Evolutionary conservation across 106 monocot genomes (phyloP).

Genomic region (Dendrobium catenatum): DNA sequence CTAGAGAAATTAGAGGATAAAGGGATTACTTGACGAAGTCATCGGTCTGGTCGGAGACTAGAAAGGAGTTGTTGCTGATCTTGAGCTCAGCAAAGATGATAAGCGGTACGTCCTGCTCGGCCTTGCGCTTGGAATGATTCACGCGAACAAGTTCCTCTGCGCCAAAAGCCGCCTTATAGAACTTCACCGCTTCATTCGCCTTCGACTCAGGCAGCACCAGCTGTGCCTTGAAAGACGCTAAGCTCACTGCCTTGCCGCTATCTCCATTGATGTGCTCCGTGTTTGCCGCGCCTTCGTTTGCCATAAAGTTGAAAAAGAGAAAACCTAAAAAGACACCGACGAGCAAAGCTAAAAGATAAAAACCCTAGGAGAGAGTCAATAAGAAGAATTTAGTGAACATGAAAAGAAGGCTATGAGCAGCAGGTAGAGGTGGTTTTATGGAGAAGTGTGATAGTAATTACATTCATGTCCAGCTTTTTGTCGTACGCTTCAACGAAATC

Average conservation of each 20-base stretch:
- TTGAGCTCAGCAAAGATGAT: constrained; percentile 39
- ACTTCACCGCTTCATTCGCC: constrained; percentile 47
- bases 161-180: constrained; percentile 27
- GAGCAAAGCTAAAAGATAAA: neutral
- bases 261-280: constrained; percentile 18
- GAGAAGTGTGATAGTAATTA: neutral
- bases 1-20: neutral
- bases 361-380: constrained; percentile 3
- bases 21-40: constrained; percentile 11
- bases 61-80: constrained; percentile 29
- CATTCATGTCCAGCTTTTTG: neutral
- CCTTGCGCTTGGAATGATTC: constrained; percentile 42
- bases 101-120: constrained; percentile 35
- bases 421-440: neutral
- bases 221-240: constrained; percentile 27
- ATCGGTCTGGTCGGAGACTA: constrained; percentile 40
- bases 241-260: constrained; percentile 6
- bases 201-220: constrained; percentile 32
- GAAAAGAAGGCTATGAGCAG: too few species aligned
- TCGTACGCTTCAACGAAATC: neutral
- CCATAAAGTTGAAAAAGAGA: neutral
- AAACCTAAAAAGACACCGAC: neutral
- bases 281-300: neutral
- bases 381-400: too few species aligned
- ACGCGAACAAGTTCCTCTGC: constrained; percentile 45